Evolutionary conservation across 768 basidiomycete genomes (phyloP).

Genomic region (Leccinum disarticulatum): DNA sequence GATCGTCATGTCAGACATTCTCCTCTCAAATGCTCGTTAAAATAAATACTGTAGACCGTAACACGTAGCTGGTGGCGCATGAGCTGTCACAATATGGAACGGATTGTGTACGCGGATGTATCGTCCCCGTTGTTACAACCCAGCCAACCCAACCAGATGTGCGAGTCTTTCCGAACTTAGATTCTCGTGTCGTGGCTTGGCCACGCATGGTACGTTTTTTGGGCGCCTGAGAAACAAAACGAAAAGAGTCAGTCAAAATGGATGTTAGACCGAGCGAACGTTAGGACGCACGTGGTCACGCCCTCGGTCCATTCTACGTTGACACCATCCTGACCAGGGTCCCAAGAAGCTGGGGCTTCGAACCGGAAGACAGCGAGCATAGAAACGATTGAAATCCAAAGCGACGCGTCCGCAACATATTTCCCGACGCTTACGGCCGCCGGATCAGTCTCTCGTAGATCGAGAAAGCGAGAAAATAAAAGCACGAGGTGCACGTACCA

Average conservation of each 20-base stretch:
- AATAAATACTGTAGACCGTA: background rate
- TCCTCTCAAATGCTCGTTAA: background rate
- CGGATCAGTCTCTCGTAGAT: too few relatives aligned
- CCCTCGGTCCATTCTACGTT: constrained; percentile 23
- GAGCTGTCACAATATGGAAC: background rate
- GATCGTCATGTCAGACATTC: background rate
- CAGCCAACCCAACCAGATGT: constrained; percentile 7
- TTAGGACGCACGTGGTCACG: constrained; percentile 20
- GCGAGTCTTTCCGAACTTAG: constrained; percentile 15
- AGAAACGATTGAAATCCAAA: too few relatives aligned
- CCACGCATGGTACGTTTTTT: constrained; percentile 10
- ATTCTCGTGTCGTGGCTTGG: constrained; percentile 9
- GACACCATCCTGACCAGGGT: too few relatives aligned
- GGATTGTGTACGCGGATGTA: too few relatives aligned
- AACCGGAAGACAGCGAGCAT: too few relatives aligned
- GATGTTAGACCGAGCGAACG: background rate
- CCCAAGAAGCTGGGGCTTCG: too few relatives aligned
- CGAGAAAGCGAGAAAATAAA: too few relatives aligned
- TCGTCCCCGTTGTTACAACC: too few relatives aligned
- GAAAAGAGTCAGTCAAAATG: background rate
- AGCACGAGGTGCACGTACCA: too few relatives aligned
- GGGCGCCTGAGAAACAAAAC: constrained; percentile 11
- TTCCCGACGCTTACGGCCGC: too few relatives aligned
- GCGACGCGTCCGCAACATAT: too few relatives aligned
- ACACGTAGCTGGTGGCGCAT: background rate